Conservation (phyloP, 1,284 basidiomycete species). For the Mrakiaceae sp. region DNA sequence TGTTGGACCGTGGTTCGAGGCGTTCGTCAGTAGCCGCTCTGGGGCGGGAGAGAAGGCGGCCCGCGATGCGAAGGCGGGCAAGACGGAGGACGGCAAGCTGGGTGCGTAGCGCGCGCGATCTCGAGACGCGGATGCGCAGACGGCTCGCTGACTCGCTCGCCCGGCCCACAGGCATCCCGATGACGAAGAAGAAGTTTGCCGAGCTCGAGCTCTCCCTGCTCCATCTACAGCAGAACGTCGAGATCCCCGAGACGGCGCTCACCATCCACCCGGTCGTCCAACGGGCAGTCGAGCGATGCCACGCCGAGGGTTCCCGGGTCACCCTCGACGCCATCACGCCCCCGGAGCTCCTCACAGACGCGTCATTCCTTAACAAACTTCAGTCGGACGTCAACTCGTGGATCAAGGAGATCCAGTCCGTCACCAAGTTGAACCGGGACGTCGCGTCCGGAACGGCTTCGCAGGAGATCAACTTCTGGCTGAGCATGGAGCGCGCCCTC, state of each 20-base stretch:
- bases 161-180: slow-evolving; percentile 62
- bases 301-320: slow-evolving; percentile 27
- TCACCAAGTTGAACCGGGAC: slow-evolving; percentile 81
- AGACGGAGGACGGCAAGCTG: slow-evolving; percentile 76
- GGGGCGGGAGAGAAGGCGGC: slow-evolving; percentile 6
- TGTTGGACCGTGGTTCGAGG: slow-evolving; percentile 97
- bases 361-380: slow-evolving; percentile 82
- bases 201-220: slow-evolving; percentile 92
- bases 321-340: slow-evolving; percentile 34
- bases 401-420: slow-evolving; percentile 96
- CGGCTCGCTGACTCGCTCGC: not conserved
- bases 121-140: not conserved
- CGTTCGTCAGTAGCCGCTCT: slow-evolving; percentile 57
- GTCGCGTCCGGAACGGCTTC: slow-evolving; percentile 93
- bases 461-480: slow-evolving; percentile 99
- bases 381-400: slow-evolving; percentile 91
- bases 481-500: slow-evolving; percentile 82
- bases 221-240: slow-evolving; percentile 96
- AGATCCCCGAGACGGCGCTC: slow-evolving; percentile 93
- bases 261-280: slow-evolving; percentile 84
- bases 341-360: slow-evolving; percentile 54
- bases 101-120: slow-evolving; percentile 39
- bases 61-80: slow-evolving; percentile 49
- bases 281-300: slow-evolving; percentile 57
- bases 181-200: slow-evolving; percentile 98